Evolutionary conservation across 2,329 filamentous ascomycete species (phyloP).

Genomic region (Corniculantispora saksenae): DNA sequence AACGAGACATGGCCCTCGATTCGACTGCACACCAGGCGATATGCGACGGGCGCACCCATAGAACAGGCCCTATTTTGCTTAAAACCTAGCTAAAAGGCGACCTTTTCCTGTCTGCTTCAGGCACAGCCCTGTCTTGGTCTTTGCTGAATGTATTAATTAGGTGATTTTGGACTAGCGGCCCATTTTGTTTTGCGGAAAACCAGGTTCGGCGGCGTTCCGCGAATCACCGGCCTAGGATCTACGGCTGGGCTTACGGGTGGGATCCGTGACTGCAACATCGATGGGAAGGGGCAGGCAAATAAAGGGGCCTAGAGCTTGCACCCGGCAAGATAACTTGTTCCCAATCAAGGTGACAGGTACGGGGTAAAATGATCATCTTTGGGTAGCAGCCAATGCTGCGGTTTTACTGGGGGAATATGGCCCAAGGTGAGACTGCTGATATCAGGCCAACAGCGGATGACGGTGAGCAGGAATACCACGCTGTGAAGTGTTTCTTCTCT

Average conservation of each 20-base stretch:
- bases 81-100: neutral
- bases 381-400: neutral
- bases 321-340: neutral
- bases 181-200: neutral
- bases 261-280: neutral
- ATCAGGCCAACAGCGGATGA: neutral
- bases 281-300: neutral
- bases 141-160: too few relatives aligned
- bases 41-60: constrained; percentile 10
- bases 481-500: neutral
- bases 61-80: neutral
- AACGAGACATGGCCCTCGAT: neutral
- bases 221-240: constrained; percentile 8
- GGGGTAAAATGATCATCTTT: neutral
- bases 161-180: neutral
- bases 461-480: neutral
- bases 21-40: neutral
- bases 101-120: neutral
- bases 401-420: neutral
- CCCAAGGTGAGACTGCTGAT: neutral
- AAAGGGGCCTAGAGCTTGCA: neutral
- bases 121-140: neutral
- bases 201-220: neutral
- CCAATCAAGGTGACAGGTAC: neutral
- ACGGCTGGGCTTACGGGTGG: constrained; percentile 2